These are phyloP conservation scores for Mycena belliarum DNA, from an alignment of 768 basidiomycete species.

Conservation along the genomic window DNA sequence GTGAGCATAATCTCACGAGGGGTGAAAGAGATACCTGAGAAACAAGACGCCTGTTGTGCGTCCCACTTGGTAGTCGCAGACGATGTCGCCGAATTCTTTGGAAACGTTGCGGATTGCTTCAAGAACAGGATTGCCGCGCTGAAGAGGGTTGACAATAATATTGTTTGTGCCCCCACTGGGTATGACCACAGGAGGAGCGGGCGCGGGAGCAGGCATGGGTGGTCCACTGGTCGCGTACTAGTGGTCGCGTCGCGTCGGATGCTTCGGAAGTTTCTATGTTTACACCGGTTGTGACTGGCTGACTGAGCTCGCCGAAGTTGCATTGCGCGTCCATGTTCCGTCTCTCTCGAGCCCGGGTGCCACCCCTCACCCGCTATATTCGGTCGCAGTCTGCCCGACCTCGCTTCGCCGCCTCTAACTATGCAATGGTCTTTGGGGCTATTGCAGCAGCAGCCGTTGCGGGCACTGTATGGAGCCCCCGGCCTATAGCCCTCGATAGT, in stretches of 20 bases:
- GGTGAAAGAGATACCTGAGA: slow-evolving; percentile 61
- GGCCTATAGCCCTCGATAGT: neutral
- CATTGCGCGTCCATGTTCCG: slow-evolving; percentile 13
- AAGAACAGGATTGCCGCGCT: slow-evolving; percentile 90
- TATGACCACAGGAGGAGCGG: slow-evolving; percentile 53
- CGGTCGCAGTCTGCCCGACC: slow-evolving; percentile 4
- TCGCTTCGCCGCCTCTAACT: slow-evolving; percentile 7
- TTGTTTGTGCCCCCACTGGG: slow-evolving; percentile 55
- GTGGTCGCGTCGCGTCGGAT: neutral
- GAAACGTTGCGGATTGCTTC: slow-evolving; percentile 84
- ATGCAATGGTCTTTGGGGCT: slow-evolving; percentile 10
- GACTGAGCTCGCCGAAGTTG: too few relatives aligned
- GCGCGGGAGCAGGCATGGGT: neutral
- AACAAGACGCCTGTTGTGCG: slow-evolving; percentile 90
- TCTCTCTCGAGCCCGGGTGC: slow-evolving; percentile 16
- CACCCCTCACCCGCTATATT: slow-evolving; percentile 13
- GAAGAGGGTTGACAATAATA: slow-evolving; percentile 62
- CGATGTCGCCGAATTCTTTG: slow-evolving; percentile 93
- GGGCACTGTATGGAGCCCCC: neutral
- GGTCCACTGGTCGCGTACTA: neutral
- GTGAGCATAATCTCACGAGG: neutral
- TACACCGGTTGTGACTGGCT: neutral
- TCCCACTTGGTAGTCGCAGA: slow-evolving; percentile 94
- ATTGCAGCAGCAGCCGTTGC: slow-evolving; percentile 5
- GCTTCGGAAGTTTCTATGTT: neutral